Base-by-base conservation (phyloP, 768 basidiomycete species). In the Brasilioporus rufonigricans region DNA sequence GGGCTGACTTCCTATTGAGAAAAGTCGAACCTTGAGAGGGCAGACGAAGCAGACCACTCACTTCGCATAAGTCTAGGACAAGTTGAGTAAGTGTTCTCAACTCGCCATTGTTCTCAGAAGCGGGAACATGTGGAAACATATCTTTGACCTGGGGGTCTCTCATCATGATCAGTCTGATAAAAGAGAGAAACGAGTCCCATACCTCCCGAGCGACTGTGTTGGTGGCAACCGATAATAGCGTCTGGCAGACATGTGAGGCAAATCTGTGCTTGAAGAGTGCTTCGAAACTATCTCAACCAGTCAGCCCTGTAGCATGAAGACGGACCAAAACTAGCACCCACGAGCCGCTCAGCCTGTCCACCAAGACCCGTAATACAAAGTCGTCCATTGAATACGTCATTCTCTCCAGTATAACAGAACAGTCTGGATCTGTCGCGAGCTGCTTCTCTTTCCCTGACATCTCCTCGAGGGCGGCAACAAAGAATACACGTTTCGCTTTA, bases 241-340 rank as follows among this genome's bases (percentile, higher is more conserved):
- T 98, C 70, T 98, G 93, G 62, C 89, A 89, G 8, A 97, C 95
- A 82, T 98, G 95, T 24, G 94, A 96, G 16, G 89, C 93, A 75
- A 97, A 98, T 27, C 94, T 82, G 65, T 98, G 89, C 64, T 79
- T 84, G 27, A 80, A 74, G 26, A 94, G 76, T 23, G 74, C 65
- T 55, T 83, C 83, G 58, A 84, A 89, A 8, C 91, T 88, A 55
- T 35, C 56, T 40, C 44, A 50, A 39, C 35, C 24, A 1, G 45
- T 53, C 52, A 48, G 35, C 45, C 33, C 9, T 7, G 58, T 54
- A 35, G 43, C 33, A 48, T 29, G 52, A 50, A 53, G 44, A 50
- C 45, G 50, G 31, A 54, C 52, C 3, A 18, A 12, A 31, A 52
- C 13, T 23, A 36, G 48, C 48, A 83, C 91, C 81, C 73, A 98